Evolutionary conservation across 169 alveolate species (phyloP), one percentile per base, ranked within the genome.

Genomic region (Eimeria necatrix): DNA sequence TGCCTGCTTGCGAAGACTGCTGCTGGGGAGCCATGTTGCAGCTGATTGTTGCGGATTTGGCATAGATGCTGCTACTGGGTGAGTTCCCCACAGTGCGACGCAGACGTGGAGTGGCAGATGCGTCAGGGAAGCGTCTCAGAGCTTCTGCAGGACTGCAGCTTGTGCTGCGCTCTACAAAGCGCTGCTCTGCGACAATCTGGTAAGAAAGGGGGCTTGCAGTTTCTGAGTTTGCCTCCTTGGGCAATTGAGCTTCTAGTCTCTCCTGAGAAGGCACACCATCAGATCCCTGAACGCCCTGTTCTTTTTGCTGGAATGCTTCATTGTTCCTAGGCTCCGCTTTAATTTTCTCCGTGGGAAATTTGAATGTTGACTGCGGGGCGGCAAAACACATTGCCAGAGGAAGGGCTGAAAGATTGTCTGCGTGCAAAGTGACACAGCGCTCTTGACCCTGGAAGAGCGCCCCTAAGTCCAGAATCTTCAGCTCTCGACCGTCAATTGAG

Each of bases 321-420:
- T 32, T 0, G 41, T 32, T 32, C 41, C 41, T 32, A 32, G 41
- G 41, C 41, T 32, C 41, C 2, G 41, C 41, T 32, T 32, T 32
- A 32, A 32, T 32, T 32, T 32, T 32, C 41, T 2, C 41, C 2
- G 41, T 32, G 41, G 41, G 41, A 32, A 32, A 32, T 32, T 2
- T 32, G 56, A 71, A 20, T 20, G 56, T 71, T 20, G 53, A 4
- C 88, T 78, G 26, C 3, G 88, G 64, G 22, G 53, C 88, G 14
- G n/a, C 32, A 10, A 78, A 78, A 14, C 49, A 22, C 68, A 78
- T n/a, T 24, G 88, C 88, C 9, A 78, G 68, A 52, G 88, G 64
- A 26, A 78, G 64, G 53, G 68, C 68, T 48, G 68, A 52, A 16
- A 48, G 46, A 46, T 78, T 78, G 68, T n/a, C 10, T 18, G 88